Evolutionary conservation across 768 basidiomycete genomes (phyloP), one percentile per base, ranked within the genome.

Genomic region (Gautieria morchelliformis): DNA sequence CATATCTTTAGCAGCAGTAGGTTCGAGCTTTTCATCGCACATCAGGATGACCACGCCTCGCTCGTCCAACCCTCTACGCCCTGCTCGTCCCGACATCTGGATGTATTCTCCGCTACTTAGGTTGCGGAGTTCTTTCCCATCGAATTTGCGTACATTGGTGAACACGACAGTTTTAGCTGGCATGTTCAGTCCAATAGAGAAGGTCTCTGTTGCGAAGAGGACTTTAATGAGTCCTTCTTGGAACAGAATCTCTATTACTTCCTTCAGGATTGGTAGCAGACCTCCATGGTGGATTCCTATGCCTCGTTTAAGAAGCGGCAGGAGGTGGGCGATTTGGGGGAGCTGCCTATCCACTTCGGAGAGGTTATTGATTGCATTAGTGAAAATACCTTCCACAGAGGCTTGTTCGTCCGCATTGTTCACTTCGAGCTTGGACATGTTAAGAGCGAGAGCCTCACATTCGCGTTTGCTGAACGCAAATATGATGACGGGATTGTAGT

Each of bases 31-130:
- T 74, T 98, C 93, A 70, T 98, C 96, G 68, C 89, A 89, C 96
- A 99, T 98, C 92, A 99, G 89, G 64, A 99, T 97, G 52, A 99
- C 96, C 51, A 98, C 92, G 54, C 96, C 96, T n/a, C 96, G 84
- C 60, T 98, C 95, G 69, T 99, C 96, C 59, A 98, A 73, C 44
- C 96, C 96, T 72, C 96, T 84, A 64, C 96, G 86, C 61, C 96
- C 96, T 2, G 96, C 96, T 57, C 96, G 89, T 56, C 96, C 96
- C 0, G 93, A 94, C 96, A 99, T 99, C 67, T 99, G 96, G 64
- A 98, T 96, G 69, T 99, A 99, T 78, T 99, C 96, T 58, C 96
- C 89, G 0, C 86, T 89, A 0, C 92, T 92, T 37, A 99, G 75
- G 67, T 91, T 91, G 27, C 96, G 80, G 74, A 96, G 96, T 64